Conservation (phyloP, 768 basidiomycete species). For the Russula emetica region DNA sequence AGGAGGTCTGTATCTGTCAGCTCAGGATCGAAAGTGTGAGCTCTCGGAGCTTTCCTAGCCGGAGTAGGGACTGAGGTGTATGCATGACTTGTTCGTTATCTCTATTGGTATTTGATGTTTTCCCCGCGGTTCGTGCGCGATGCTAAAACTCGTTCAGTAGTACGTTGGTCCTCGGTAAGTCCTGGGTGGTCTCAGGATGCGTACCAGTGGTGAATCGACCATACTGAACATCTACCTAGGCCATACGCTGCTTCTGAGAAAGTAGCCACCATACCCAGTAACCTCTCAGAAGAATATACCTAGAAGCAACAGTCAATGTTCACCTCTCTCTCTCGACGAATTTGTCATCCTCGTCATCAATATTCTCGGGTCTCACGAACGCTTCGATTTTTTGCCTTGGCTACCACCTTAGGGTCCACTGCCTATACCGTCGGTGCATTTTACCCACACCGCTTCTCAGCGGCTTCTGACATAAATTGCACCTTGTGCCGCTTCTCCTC, state of each 20-base stretch:
- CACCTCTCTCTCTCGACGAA: conserved; percentile 2
- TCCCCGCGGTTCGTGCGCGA: no score
- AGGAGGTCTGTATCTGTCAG: conserved; percentile 25
- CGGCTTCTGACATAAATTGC: conserved; percentile 64
- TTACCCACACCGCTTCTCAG: conserved; percentile 67
- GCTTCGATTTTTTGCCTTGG: conserved; percentile 12
- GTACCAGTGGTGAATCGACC: neutral
- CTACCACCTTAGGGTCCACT: conserved; percentile 23
- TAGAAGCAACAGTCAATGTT: conserved; percentile 1
- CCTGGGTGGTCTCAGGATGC: neutral
- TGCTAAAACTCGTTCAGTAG: neutral
- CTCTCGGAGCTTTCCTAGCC: conserved; percentile 26
- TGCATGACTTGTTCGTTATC: neutral
- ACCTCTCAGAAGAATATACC: neutral
- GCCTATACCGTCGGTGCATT: conserved; percentile 55
- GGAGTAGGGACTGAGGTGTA: conserved; percentile 24
- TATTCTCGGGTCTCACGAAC: neutral
- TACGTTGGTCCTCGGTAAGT: neutral
- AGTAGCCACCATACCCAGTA: neutral
- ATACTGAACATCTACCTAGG: neutral
- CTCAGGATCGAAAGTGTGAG: conserved; percentile 30
- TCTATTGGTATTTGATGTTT: neutral
- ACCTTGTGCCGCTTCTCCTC: conserved; percentile 72
- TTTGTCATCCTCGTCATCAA: conserved; percentile 9
- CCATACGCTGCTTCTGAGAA: conserved; percentile 1